Conservation (phyloP, 2,329 filamentous ascomycete species). For the Sporothrix variecibatus region DNA sequence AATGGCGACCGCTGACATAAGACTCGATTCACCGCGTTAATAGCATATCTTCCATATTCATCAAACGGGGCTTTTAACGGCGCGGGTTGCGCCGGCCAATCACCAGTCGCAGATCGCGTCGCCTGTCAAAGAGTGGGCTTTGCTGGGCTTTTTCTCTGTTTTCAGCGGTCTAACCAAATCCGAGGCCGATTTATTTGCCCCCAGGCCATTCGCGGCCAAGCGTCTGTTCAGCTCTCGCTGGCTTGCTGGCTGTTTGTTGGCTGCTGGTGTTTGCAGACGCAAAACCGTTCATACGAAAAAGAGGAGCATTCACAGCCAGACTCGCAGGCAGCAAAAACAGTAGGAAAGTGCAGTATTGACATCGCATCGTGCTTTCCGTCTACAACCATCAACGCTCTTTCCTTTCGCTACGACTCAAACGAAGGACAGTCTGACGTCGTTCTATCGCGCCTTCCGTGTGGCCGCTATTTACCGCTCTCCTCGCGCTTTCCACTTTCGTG, state of each 20-base stretch:
- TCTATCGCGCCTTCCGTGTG: background rate
- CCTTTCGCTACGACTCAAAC: background rate
- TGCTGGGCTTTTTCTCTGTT: background rate
- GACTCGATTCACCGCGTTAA: background rate
- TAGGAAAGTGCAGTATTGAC: background rate
- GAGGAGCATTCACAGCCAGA: background rate
- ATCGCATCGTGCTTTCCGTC: background rate
- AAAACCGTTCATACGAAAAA: background rate
- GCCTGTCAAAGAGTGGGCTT: conserved; percentile 8
- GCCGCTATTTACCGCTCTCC: background rate
- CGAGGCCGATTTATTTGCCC: background rate
- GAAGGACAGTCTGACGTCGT: background rate
- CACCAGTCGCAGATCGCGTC: background rate
- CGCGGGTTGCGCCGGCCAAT: background rate
- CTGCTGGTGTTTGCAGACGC: conserved; percentile 1
- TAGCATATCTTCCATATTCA: background rate
- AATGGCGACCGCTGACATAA: background rate
- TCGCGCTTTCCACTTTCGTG: conserved; percentile 1
- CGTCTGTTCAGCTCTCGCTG: background rate
- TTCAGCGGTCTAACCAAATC: background rate
- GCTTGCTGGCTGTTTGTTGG: background rate
- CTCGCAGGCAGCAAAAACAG: background rate
- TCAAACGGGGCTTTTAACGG: background rate
- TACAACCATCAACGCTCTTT: background rate
- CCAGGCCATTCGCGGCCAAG: conserved; percentile 15